Evolutionary conservation across 2,329 filamentous ascomycete species (phyloP).

Genomic region (Knufia fluminis): DNA sequence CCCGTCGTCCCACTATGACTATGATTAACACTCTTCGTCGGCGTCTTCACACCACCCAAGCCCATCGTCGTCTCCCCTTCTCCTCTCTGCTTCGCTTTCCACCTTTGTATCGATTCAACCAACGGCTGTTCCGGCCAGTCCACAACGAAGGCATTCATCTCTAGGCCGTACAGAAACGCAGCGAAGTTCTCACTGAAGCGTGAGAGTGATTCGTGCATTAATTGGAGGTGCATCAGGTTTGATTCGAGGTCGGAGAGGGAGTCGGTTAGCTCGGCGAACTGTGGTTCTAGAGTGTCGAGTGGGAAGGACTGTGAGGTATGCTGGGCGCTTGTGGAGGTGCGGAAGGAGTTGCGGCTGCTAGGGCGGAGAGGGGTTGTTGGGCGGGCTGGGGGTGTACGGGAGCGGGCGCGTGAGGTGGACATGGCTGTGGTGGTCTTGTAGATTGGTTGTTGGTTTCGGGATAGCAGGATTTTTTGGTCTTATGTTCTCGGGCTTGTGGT

Average conservation of each 20-base stretch:
- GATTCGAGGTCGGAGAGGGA: constrained; percentile 92
- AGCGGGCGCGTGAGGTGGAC: background rate
- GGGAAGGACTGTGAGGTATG: constrained; percentile 41
- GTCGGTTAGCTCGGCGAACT: constrained; percentile 87
- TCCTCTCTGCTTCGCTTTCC: constrained; percentile 45
- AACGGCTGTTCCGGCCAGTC: constrained; percentile 93
- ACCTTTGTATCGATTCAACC: constrained; percentile 67
- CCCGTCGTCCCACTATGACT: background rate
- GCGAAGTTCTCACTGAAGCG: constrained; percentile 95
- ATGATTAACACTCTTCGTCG: background rate
- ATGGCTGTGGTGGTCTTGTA: background rate
- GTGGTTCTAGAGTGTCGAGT: constrained; percentile 74
- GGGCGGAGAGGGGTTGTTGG: constrained; percentile 9
- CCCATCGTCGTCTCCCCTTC: background rate
- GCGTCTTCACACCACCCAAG: background rate
- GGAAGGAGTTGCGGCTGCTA: constrained; percentile 72
- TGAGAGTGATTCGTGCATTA: constrained; percentile 90
- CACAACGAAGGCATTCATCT: constrained; percentile 98
- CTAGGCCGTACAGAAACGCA: constrained; percentile 87
- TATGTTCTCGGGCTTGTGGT: background rate
- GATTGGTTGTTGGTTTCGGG: no score
- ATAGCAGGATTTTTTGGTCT: background rate
- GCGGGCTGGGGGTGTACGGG: background rate
- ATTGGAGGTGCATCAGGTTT: constrained; percentile 93
- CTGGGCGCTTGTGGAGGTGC: constrained; percentile 55